Evolutionary conservation across 306 rosid species (phyloP).

Genomic region (Begonia loranthoides): DNA sequence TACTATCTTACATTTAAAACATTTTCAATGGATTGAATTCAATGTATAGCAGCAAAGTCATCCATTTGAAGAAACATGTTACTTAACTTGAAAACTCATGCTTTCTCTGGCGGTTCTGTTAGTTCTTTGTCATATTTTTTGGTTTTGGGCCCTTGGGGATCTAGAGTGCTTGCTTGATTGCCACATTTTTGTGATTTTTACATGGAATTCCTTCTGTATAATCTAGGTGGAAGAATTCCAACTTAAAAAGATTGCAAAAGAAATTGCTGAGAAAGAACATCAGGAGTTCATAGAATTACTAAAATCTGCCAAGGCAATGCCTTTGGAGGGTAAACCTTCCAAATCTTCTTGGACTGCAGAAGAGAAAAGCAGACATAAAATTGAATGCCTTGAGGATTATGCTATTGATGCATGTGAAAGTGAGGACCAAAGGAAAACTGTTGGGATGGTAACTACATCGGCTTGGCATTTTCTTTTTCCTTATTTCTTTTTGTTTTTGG

Average conservation of each 20-base stretch:
- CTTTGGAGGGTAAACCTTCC: conserved; percentile 49
- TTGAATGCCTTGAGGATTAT: conserved; percentile 71
- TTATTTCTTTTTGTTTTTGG: background rate
- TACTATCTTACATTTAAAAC: no score
- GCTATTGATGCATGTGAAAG: conserved; percentile 64
- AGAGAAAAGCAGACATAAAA: conserved; percentile 47
- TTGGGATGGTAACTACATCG: conserved; percentile 48
- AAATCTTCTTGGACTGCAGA: conserved; percentile 66
- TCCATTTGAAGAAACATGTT: no score
- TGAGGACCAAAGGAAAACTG: conserved; percentile 71
- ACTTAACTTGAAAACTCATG: no score
- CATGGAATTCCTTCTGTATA: background rate
- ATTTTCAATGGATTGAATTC: no score
- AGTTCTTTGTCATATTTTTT: no score
- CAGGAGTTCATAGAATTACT: conserved; percentile 49
- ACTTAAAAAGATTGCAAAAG: conserved; percentile 59
- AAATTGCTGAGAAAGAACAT: conserved; percentile 73
- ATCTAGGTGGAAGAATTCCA: conserved; percentile 79
- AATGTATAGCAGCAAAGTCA: no score
- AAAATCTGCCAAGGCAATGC: conserved; percentile 59
- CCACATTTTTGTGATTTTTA: no score
- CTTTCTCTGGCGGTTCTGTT: no score
- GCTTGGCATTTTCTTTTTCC: background rate
- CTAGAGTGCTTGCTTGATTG: no score
- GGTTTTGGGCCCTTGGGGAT: no score